These are phyloP conservation scores for Russula virescens DNA, from an alignment of 768 basidiomycete species.

Conservation along the genomic window DNA sequence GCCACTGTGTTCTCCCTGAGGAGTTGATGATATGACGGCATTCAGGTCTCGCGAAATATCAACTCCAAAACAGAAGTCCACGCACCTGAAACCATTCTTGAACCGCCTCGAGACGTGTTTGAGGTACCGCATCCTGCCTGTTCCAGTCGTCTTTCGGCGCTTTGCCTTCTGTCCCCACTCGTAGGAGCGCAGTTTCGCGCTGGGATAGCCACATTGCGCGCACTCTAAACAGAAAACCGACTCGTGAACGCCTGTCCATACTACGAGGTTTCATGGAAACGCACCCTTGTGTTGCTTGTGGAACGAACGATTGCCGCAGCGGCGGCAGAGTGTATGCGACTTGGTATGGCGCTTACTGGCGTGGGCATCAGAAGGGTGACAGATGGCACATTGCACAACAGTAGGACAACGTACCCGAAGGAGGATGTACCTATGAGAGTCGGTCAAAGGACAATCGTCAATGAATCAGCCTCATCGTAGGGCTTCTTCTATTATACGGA, in stretches of 20 bases:
- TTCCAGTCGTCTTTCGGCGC: conserved; percentile 99
- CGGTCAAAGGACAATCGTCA: conserved; percentile 20
- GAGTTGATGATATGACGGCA: conserved; percentile 8
- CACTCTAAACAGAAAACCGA: conserved; percentile 51
- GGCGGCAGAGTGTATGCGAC: conserved; percentile 94
- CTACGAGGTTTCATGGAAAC: conserved; percentile 27
- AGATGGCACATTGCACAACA: background rate
- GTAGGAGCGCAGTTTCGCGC: conserved; percentile 91
- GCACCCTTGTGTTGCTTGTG: conserved; percentile 98
- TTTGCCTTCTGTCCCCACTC: conserved; percentile 99
- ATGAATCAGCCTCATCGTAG: conserved; percentile 1
- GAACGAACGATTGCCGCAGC: conserved; percentile 93
- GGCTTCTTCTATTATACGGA: conserved; percentile 30
- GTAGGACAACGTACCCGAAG: conserved; percentile 65
- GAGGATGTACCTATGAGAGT: conserved; percentile 81
- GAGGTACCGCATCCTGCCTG: conserved; percentile 91
- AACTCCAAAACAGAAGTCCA: background rate
- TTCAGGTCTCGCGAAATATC: background rate
- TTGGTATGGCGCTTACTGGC: conserved; percentile 94
- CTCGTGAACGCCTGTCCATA: background rate
- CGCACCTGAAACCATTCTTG: conserved; percentile 97
- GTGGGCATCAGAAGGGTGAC: conserved; percentile 9
- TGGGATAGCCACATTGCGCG: conserved; percentile 93
- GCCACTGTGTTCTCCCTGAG: conserved; percentile 83
- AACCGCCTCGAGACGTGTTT: conserved; percentile 90